Percentiles rank a stretch among this genome's conserved stretches.
Evolutionary conservation across 164 flowering plant species (phyloP).

Genomic region (Sextonia rubra): DNA sequence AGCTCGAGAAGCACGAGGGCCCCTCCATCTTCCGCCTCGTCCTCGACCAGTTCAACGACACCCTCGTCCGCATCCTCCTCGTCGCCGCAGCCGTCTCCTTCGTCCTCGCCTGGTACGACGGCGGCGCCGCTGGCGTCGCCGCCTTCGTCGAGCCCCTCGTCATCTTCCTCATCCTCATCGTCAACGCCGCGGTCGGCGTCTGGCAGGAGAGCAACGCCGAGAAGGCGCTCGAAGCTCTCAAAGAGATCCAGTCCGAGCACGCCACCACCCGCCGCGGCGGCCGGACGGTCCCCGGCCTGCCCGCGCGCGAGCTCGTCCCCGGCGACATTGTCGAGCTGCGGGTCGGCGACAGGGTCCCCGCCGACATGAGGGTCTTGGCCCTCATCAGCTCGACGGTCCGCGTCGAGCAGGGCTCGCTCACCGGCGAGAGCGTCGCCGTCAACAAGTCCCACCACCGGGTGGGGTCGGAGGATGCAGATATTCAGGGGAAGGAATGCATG

Average conservation of each 20-base stretch:
- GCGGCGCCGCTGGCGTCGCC: slow-evolving; percentile 46
- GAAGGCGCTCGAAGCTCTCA: slow-evolving; percentile 48
- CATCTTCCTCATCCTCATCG: slow-evolving; percentile 47
- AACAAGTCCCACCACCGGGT: slow-evolving; percentile 37
- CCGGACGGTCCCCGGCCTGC: slow-evolving; percentile 19
- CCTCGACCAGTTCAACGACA: slow-evolving; percentile 47
- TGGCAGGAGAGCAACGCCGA: slow-evolving; percentile 63
- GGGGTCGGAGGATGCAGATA: slow-evolving; percentile 34
- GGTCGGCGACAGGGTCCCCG: slow-evolving; percentile 52
- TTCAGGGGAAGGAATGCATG: slow-evolving; percentile 54
- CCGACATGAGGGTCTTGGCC: slow-evolving; percentile 47
- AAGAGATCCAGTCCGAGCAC: slow-evolving; percentile 47
- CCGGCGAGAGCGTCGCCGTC: slow-evolving; percentile 58
- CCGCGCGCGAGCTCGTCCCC: slow-evolving; percentile 44
- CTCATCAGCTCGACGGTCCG: slow-evolving; percentile 44
- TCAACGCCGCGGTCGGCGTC: slow-evolving; percentile 52
- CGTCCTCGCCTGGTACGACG: slow-evolving; percentile 48
- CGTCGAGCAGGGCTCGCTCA: slow-evolving; percentile 46
- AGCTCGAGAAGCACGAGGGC: slow-evolving; percentile 46
- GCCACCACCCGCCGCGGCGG: slow-evolving; percentile 39
- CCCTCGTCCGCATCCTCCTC: slow-evolving; percentile 42
- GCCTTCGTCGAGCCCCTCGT: slow-evolving; percentile 57
- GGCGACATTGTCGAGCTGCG: slow-evolving; percentile 54
- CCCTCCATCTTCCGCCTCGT: slow-evolving; percentile 36
- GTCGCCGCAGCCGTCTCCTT: slow-evolving; percentile 45